Evolutionary conservation across 148 eudicot genomes (phyloP).

Genomic region (Bassia scoparia): DNA sequence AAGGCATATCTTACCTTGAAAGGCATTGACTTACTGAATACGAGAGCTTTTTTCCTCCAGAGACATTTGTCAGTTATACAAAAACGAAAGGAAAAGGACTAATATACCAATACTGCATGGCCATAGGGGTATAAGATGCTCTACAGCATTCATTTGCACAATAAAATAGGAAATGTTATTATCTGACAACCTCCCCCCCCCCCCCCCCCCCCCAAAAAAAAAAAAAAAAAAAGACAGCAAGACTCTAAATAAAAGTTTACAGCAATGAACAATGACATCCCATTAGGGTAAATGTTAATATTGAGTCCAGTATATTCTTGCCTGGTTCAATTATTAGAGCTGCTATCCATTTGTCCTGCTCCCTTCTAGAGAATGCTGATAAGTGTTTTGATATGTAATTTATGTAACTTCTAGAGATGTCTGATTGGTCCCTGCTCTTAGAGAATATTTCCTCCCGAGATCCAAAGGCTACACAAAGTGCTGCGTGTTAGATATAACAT

Average conservation of each 20-base stretch:
- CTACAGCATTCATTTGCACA: background rate
- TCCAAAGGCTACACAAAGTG: constrained; percentile 50
- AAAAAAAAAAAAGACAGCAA: background rate
- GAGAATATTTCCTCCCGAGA: constrained; percentile 61
- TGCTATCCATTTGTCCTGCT: constrained; percentile 48
- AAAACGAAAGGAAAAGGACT: background rate
- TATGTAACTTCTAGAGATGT: constrained; percentile 45
- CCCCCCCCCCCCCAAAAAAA: no score
- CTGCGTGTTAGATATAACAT: constrained; percentile 15
- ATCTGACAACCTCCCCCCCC: no score
- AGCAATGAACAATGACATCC: background rate
- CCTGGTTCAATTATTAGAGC: constrained; percentile 95
- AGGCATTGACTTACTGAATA: no score
- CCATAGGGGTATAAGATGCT: no score
- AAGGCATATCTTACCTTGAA: no score
- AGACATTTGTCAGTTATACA: background rate
- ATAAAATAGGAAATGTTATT: no score
- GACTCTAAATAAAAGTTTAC: background rate
- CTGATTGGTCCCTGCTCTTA: constrained; percentile 58
- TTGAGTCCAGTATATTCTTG: constrained; percentile 24
- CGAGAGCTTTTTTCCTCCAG: background rate
- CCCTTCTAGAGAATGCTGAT: constrained; percentile 36
- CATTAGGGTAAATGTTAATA: background rate
- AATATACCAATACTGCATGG: no score
- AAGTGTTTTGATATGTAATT: constrained; percentile 52